Evolutionary conservation across 2,329 filamentous ascomycete genomes (phyloP).

Genomic region (Trichoderma atrobrunneum): DNA sequence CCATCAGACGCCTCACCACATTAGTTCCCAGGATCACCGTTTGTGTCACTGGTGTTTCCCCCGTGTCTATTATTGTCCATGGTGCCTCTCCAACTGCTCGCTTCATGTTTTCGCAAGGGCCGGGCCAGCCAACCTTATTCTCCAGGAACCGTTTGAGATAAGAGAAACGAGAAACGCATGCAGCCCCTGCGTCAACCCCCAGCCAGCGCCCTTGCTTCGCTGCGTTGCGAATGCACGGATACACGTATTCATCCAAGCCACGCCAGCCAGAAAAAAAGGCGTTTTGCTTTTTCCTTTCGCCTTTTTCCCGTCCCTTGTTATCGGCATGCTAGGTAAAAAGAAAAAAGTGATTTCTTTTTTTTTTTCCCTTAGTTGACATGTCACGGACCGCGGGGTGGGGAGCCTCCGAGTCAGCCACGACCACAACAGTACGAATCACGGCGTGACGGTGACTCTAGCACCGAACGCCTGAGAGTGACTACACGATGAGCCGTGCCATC

Average conservation of each 20-base stretch:
- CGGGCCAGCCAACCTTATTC: slow-evolving; percentile 15
- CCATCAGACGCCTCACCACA: not conserved
- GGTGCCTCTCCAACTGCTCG: not conserved
- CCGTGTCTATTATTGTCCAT: not conserved
- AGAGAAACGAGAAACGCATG: not conserved
- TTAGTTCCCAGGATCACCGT: not conserved
- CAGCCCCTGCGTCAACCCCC: not conserved
- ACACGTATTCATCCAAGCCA: not conserved
- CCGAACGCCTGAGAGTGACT: not conserved
- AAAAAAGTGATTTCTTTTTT: not conserved
- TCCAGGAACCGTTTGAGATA: slow-evolving; percentile 5
- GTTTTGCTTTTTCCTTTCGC: not conserved
- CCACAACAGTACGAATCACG: slow-evolving; percentile 13
- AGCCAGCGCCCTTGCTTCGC: not conserved
- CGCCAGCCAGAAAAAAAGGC: not conserved
- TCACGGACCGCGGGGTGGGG: not conserved
- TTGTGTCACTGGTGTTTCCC: not conserved
- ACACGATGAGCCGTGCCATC: slow-evolving; percentile 1
- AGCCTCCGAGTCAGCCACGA: slow-evolving; percentile 10
- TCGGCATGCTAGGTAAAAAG: not conserved
- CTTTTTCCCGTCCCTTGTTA: not conserved
- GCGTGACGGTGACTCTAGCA: slow-evolving; percentile 3
- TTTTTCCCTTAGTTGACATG: not conserved
- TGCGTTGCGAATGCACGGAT: not conserved
- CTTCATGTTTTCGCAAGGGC: slow-evolving; percentile 4